These are phyloP conservation scores for Tardiomyces blankii DNA, from an alignment of 1,139 yeast species.

Conservation along the genomic window DNA sequence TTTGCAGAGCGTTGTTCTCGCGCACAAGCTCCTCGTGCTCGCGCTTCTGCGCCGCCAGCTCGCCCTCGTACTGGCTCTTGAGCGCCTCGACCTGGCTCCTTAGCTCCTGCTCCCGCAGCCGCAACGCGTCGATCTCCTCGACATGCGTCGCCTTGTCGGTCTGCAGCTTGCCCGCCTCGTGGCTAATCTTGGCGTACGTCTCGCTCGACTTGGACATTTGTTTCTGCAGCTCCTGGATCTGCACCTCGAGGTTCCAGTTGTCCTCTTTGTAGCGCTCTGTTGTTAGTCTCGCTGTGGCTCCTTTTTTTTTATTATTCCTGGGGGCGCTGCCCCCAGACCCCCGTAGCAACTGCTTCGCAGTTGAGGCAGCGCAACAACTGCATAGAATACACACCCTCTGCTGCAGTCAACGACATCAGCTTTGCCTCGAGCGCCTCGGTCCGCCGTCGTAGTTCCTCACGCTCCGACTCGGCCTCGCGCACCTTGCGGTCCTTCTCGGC, in stretches of 20 bases:
- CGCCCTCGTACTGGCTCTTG: constrained; percentile 9
- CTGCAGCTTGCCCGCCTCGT: constrained; percentile 17
- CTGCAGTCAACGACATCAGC: not conserved
- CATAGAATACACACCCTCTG: not conserved
- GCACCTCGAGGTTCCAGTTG: constrained; percentile 70
- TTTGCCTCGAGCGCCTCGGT: not conserved
- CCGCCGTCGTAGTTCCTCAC: not conserved
- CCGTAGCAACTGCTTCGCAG: no score
- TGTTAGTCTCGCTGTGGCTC: no score
- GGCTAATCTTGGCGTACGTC: constrained; percentile 16
- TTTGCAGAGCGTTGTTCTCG: constrained; percentile 3
- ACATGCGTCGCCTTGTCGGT: constrained; percentile 19
- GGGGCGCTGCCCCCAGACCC: not conserved
- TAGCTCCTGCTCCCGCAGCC: constrained; percentile 19
- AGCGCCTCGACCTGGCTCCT: constrained; percentile 17
- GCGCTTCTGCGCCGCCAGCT: constrained; percentile 5
- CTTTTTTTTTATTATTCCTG: no score
- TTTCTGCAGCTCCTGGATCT: constrained; percentile 40
- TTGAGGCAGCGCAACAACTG: no score
- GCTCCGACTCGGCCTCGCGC: not conserved
- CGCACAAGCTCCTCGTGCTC: constrained; percentile 9
- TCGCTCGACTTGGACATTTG: constrained; percentile 24
- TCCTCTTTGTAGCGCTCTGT: constrained; percentile 46
- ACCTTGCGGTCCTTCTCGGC: constrained; percentile 44
- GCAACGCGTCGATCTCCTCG: constrained; percentile 22